phyloP scores from a whole-genome alignment of 2,329 filamentous ascomycete genomes.

The Phoma sp. region DNA sequence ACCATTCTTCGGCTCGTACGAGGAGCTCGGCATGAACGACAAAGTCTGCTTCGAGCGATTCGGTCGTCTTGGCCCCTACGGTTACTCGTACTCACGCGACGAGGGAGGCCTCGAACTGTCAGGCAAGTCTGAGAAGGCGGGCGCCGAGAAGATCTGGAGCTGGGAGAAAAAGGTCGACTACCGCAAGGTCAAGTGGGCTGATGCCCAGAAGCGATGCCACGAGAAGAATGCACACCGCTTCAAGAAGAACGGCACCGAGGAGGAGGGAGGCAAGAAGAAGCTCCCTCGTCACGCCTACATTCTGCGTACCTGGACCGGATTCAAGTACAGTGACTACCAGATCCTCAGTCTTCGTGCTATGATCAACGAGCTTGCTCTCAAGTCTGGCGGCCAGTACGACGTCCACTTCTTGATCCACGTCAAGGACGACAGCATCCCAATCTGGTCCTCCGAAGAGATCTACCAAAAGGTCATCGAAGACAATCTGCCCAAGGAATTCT shows the following conservation, averaged over 20 bases:
- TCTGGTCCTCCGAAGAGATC: conserved; percentile 75
- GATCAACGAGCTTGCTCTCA: conserved; percentile 79
- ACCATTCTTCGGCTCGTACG: conserved; percentile 57
- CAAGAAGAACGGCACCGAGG: conserved; percentile 41
- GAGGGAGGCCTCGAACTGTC: conserved; percentile 58
- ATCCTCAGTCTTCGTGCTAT: conserved; percentile 81
- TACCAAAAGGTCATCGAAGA: conserved; percentile 72
- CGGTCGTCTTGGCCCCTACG: conserved; percentile 58
- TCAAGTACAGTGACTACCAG: conserved; percentile 77
- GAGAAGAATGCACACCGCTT: conserved; percentile 58
- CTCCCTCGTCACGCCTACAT: conserved; percentile 77
- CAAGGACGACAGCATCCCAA: conserved; percentile 74
- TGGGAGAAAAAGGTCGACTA: conserved; percentile 61
- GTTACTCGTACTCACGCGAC: conserved; percentile 55
- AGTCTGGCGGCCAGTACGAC: conserved; percentile 85
- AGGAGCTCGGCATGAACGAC: conserved; percentile 54
- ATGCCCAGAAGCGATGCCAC: conserved; percentile 55
- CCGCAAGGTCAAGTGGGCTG: conserved; percentile 56
- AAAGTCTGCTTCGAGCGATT: conserved; percentile 59
- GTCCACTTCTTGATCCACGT: conserved; percentile 86
- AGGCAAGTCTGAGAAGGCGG: conserved; percentile 52
- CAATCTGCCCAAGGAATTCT: conserved; percentile 81
- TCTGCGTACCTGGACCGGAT: conserved; percentile 83
- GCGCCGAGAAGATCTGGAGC: conserved; percentile 50
- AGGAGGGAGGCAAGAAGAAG: conserved; percentile 47